Evolutionary conservation across 176 grass and related monocot genomes (phyloP), one percentile per base, ranked within the genome.

Genomic region (Zizania latifolia): DNA sequence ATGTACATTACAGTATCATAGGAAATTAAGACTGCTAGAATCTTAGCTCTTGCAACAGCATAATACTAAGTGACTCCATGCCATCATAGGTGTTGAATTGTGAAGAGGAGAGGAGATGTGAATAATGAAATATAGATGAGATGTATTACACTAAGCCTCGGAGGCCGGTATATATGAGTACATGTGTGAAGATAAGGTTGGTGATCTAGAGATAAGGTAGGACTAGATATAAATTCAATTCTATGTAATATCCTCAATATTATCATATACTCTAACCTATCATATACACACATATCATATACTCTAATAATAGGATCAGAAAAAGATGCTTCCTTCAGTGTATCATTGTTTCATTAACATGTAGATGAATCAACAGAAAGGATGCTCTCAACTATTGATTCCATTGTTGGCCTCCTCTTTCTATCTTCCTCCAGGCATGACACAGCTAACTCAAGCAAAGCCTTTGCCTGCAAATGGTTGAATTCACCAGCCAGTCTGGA

Each of bases 391-490:
- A 81, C 84, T 46, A 86, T 12, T 13, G 84, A 81, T 63, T 86
- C 84, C 84, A 86, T 86, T 8, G 72, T 71, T 23, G 84, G 84
- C 27, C 84, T 55, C 21, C 24, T 86, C 65, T 77, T 86, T 57
- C 45, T 76, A 32, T 86, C 84, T 75, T 86, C 84, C 21, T 81
- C 65, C 35, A 82, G 43, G 78, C 84, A 86, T 4, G 84, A 86
- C 50, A 81, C 28, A 14, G 71, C 78, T 59, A 86, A 13, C 78
- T 36, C 77, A 36, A 86, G 36, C 84, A 82, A 6, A 1, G 30
- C 22, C 76, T 76, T 63, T 6, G 57, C 78, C 36, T 86, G 78
- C 5, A 6, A 21, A 57, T 45, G 63, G 44, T 70, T 34, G 43
- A 86, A 62, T 19, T 81, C 44, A 40, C 56, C 84, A 30, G 12